Base-by-base conservation (phyloP, 371 early-diverging fungal species). In the Mucor plumbeus region DNA sequence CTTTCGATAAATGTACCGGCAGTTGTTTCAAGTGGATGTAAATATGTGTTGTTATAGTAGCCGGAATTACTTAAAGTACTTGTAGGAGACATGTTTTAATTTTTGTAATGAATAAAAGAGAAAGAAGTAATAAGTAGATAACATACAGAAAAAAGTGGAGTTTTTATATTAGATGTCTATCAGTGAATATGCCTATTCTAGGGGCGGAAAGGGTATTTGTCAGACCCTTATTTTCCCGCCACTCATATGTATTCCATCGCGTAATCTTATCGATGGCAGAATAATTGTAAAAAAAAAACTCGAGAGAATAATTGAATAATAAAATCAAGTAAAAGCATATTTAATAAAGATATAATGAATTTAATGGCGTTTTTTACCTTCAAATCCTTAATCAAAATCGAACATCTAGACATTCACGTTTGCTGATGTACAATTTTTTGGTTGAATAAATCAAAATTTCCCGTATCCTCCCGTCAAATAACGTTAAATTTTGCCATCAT, bases 141-240 rank as follows among this genome's bases (percentile, higher is more conserved):
- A 11, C n/a, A 43, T 26, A 17, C 15, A 31, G 26, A 63, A 63
- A 63, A 40, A 26, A 54, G 40, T 31, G 34, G 15, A 14, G 34
- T 35, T 41, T 55, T 64, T 40, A 55, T 64, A 53, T n/a, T 14
- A 35, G 36, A 40, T 54, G 48, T 19, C 36, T 38, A 58, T 26
- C 21, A 19, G 47, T 53, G 53, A 5, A 53, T 31, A 11, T 31
- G 13, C 53, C 43, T 56, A 64, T 64, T 43, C 57, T 44, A 64
- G 64, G 64, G 64, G 58, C 58, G 64, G 64, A 55, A 55, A 64
- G 50, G 50, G 47, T 35, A 54, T 63, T 57, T 17, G 64, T 31
- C 64, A 64, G 64, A 64, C 64, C 64, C 64, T 64, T 64, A 57
- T 47, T 64, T 64, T 64, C 64, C 64, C 64, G 64, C 36, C 57